phyloP scores from a whole-genome alignment of 495 filamentous ascomycete genomes.

The Ramalina peruviana region DNA sequence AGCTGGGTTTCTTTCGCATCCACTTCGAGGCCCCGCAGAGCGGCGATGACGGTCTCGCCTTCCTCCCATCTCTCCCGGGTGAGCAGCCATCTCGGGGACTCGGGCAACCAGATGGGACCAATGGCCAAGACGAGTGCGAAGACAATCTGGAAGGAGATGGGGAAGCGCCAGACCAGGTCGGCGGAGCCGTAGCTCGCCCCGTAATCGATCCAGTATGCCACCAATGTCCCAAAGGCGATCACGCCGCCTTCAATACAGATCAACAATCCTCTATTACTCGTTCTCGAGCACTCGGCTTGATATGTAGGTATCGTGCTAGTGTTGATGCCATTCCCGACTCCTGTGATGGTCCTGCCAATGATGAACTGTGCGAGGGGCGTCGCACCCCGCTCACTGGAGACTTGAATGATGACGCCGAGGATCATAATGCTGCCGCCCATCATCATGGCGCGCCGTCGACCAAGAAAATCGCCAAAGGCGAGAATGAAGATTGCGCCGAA shows the following conservation, averaged over 20 bases:
- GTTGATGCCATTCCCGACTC: constrained; percentile 71
- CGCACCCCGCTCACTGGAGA: constrained; percentile 31
- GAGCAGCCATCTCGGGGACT: constrained; percentile 66
- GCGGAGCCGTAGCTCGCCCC: constrained; percentile 53
- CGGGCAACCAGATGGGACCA: constrained; percentile 54
- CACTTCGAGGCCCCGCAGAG: constrained; percentile 46
- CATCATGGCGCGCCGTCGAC: constrained; percentile 46
- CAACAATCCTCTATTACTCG: constrained; percentile 63
- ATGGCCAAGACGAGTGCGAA: constrained; percentile 54
- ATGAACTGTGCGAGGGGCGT: constrained; percentile 54
- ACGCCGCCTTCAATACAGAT: constrained; percentile 75
- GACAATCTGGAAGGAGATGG: constrained; percentile 68
- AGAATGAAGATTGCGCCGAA: constrained; percentile 60
- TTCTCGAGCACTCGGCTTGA: constrained; percentile 63
- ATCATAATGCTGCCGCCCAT: constrained; percentile 58
- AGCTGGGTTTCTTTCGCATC: constrained; percentile 40
- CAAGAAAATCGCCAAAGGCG: constrained; percentile 50
- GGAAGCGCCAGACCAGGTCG: constrained; percentile 63
- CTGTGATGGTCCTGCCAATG: constrained; percentile 58
- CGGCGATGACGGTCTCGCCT: constrained; percentile 53
- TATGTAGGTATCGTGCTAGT: constrained; percentile 70
- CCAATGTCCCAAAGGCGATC: constrained; percentile 61
- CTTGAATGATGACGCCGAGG: constrained; percentile 56
- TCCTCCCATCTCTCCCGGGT: constrained; percentile 53
- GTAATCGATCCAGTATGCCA: constrained; percentile 78